Conservation (phyloP, 208 protist species). For the Acanthamoeba triangularis region DNA sequence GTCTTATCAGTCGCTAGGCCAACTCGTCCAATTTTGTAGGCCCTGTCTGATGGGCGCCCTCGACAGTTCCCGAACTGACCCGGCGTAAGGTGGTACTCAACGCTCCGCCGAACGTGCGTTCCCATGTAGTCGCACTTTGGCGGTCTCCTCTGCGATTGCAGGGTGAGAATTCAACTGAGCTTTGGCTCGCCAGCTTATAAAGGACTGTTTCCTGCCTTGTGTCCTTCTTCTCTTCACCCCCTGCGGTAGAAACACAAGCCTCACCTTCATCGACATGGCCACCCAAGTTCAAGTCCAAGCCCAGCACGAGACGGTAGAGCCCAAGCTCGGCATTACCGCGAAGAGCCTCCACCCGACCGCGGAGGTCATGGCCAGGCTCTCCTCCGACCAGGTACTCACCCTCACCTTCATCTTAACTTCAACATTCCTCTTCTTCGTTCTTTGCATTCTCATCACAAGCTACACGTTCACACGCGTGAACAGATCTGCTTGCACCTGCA, state of each 20-base stretch:
- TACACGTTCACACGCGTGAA: neutral
- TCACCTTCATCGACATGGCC: neutral
- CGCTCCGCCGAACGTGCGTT: too few relatives aligned
- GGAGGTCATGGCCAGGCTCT: neutral
- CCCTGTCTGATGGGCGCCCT: too few relatives aligned
- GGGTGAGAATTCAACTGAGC: neutral
- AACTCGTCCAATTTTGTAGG: too few relatives aligned
- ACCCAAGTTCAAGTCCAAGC: constrained; percentile 17
- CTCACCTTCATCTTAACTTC: neutral
- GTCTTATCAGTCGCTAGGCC: too few relatives aligned
- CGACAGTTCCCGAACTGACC: too few relatives aligned
- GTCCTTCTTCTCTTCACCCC: neutral
- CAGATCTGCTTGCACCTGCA: constrained; percentile 2
- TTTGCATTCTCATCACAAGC: too few relatives aligned
- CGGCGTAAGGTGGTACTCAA: too few relatives aligned
- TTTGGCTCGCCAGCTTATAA: neutral
- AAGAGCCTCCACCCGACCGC: neutral
- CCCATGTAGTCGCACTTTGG: neutral
- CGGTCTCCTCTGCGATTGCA: neutral
- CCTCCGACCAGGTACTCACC: neutral
- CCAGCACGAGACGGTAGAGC: neutral
- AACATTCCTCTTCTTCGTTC: too few relatives aligned
- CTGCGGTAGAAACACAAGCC: neutral
- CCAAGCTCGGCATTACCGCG: neutral
- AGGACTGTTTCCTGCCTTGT: too few relatives aligned